Conservation (phyloP, 1,139 yeast genomes). For the Debaryomyces udenii region DNA sequence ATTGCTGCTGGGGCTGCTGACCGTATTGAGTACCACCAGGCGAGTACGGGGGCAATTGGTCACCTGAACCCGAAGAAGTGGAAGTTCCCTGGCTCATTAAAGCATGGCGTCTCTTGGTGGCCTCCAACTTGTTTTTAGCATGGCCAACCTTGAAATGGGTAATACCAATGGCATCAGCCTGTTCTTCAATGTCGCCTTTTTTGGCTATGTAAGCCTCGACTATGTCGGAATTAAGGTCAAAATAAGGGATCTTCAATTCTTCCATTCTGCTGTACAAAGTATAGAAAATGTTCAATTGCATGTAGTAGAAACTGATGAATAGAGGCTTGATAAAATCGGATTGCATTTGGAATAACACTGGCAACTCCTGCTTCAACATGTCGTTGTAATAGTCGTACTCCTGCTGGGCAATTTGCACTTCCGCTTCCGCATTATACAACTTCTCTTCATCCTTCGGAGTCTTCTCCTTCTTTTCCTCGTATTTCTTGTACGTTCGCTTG, state of each 20-base stretch:
- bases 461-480: conserved; percentile 80
- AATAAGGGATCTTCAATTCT: conserved; percentile 95
- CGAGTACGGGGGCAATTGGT: conserved; percentile 33
- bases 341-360: conserved; percentile 82
- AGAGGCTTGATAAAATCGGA: conserved; percentile 90
- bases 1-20: conserved; percentile 16
- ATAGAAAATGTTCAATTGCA: conserved; percentile 96
- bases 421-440: conserved; percentile 86
- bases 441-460: conserved; percentile 89
- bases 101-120: conserved; percentile 77
- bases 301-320: conserved; percentile 90
- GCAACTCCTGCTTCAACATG: conserved; percentile 87
- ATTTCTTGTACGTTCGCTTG: conserved; percentile 65
- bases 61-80: conserved; percentile 16
- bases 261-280: conserved; percentile 89
- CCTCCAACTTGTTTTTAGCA: conserved; percentile 80
- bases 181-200: conserved; percentile 90
- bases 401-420: conserved; percentile 87
- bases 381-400: conserved; percentile 96
- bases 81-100: conserved; percentile 33
- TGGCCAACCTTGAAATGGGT: conserved; percentile 90
- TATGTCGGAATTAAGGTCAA: conserved; percentile 82
- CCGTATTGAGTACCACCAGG: conserved; percentile 24
- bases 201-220: conserved; percentile 76
- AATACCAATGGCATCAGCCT: conserved; percentile 80